Evolutionary conservation across 306 rosid species (phyloP).

Genomic region (Abrus pulchellus): DNA sequence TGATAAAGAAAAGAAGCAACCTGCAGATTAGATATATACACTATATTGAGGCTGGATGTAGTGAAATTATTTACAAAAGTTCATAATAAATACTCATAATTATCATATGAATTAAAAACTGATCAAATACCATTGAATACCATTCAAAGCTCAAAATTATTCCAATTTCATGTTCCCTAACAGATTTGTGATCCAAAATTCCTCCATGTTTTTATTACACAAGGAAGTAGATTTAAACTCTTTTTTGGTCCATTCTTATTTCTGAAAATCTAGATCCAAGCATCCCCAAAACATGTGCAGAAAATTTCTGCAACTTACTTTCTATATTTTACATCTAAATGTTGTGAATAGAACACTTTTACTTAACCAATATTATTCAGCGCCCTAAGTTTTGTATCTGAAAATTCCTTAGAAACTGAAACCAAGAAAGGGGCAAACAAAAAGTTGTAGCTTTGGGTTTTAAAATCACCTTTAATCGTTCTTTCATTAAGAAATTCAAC

Average conservation of each 20-base stretch:
- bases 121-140: conserved; percentile 6
- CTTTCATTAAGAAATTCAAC: conserved; percentile 14
- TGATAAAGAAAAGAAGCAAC: conserved; percentile 78
- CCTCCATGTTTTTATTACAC: conserved; percentile 5
- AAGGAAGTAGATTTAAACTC: conserved; percentile 20
- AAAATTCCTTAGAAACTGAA: neutral
- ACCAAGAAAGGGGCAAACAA: neutral
- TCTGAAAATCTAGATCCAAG: conserved; percentile 8
- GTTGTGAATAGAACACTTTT: conserved; percentile 7
- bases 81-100: conserved; percentile 29
- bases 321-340: conserved; percentile 19
- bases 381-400: conserved; percentile 4
- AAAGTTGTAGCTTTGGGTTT: neutral
- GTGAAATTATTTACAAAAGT: conserved; percentile 15
- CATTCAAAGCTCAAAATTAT: conserved; percentile 30
- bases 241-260: conserved; percentile 8
- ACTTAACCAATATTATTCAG: neutral
- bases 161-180: conserved; percentile 17
- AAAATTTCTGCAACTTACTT: neutral
- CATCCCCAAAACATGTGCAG: neutral
- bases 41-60: conserved; percentile 35
- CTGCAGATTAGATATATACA: conserved; percentile 56
- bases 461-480: neutral
- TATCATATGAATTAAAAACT: neutral
- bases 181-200: conserved; percentile 19